Conservation (phyloP, 1,139 yeast genomes). For the Blastobotrys arbuscula region DNA sequence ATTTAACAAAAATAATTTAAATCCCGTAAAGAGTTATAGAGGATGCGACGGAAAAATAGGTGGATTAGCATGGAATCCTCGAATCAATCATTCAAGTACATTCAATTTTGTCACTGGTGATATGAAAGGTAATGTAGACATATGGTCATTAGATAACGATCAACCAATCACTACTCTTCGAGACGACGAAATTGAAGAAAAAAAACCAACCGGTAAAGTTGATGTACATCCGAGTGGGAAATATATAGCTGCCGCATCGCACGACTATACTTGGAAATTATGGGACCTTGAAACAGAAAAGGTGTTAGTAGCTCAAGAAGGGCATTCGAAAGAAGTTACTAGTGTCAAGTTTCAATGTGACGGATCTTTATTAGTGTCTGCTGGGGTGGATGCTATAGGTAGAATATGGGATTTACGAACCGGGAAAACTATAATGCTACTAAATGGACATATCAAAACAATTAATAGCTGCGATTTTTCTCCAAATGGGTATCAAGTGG, state of each 20-base stretch:
- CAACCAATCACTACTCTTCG: slow-evolving; percentile 24
- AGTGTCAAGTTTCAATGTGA: slow-evolving; percentile 62
- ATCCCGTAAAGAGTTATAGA: slow-evolving; percentile 30
- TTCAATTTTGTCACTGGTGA: slow-evolving; percentile 51
- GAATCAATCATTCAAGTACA: slow-evolving; percentile 21
- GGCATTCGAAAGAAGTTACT: slow-evolving; percentile 74
- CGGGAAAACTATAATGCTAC: slow-evolving; percentile 57
- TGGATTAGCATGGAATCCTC: slow-evolving; percentile 61
- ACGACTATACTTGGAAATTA: slow-evolving; percentile 82
- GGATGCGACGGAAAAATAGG: slow-evolving; percentile 63
- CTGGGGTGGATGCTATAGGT: slow-evolving; percentile 72
- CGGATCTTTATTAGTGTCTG: slow-evolving; percentile 71
- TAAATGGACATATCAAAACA: slow-evolving; percentile 67
- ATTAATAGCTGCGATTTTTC: slow-evolving; percentile 73
- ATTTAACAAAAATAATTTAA: slow-evolving; percentile 40
- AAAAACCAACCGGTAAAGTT: slow-evolving; percentile 54
- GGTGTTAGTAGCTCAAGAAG: slow-evolving; percentile 64
- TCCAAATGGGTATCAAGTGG: slow-evolving; percentile 66
- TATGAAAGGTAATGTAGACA: slow-evolving; percentile 50
- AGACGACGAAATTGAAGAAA: slow-evolving; percentile 51
- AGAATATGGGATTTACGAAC: slow-evolving; percentile 83
- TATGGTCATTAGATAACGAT: slow-evolving; percentile 38
- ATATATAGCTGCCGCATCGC: slow-evolving; percentile 65
- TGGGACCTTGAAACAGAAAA: slow-evolving; percentile 61
- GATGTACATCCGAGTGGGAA: slow-evolving; percentile 61